Evolutionary conservation across 2,329 filamentous ascomycete genomes (phyloP), one percentile per base, ranked within the genome.

Genomic region (Fusarium liriodendri): DNA sequence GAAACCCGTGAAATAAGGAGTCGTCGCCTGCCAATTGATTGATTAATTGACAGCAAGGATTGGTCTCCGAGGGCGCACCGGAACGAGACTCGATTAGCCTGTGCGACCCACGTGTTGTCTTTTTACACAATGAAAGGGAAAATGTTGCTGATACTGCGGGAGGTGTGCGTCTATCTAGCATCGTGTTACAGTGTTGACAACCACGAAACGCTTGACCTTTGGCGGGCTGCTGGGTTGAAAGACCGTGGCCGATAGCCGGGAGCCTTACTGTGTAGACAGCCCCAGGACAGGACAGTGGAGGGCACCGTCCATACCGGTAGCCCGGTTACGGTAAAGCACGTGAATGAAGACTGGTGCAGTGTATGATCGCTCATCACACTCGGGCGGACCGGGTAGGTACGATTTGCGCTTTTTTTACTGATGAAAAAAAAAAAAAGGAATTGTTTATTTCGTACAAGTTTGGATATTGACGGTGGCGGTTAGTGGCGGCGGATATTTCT

Each of bases 61-160:
- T 25, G n/a, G 22, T 32, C 37, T 59, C 57, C 47, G 47, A 52
- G 18, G 57, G 32, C 67, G 59, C 20, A 29, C 65, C 57, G 61
- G 66, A 58, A 67, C 70, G 63, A 64, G 62, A 47, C 25, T 59
- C 40, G 37, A 47, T 32, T 54, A 55, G 27, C 67, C 75, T 73
- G 65, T 76, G 75, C 59, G 74, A 77, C 72, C 54, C 47, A 58
- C 67, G 52, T 66, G 62, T 57, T 58, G 37, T 20, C 22, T n/a
- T 22, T 35, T 20, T 27, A 35, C 29, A 37, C 27, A 42, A 58
- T 18, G 57, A 22, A 60, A 22, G 18, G 20, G 29, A 32, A 20
- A 42, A 55, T 60, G 22, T 52, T n/a, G 16, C n/a, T 32, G 40
- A 29, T 52, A 65, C 40, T 13, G 33, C 47, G 25, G 22, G 18